Conservation (phyloP, 441 rosid species). For the Raphanus hybrid region DNA sequence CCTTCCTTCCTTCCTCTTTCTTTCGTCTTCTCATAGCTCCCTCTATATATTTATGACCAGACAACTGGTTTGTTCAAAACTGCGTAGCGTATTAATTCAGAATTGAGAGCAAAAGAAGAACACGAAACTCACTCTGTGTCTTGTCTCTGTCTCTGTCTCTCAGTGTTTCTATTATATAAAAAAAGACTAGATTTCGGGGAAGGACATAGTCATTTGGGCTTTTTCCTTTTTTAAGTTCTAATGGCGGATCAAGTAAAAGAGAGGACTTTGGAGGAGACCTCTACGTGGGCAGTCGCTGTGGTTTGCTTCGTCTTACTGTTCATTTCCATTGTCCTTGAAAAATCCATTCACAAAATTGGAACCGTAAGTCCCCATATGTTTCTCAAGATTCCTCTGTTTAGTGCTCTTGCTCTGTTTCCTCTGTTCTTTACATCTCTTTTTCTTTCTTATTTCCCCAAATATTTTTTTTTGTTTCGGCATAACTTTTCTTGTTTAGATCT, state of each 20-base stretch:
- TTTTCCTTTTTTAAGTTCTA: not conserved
- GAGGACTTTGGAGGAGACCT: constrained; percentile 57
- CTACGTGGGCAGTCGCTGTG: constrained; percentile 89
- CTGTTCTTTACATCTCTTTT: not conserved
- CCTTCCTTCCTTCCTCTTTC: not conserved
- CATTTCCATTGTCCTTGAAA: constrained; percentile 58
- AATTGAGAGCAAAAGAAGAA: constrained; percentile 17
- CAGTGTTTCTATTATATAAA: not conserved
- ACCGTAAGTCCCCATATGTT: constrained; percentile 44
- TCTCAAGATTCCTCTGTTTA: constrained; percentile 1
- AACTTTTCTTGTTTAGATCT: not conserved
- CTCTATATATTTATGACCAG: constrained; percentile 11
- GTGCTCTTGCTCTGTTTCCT: constrained; percentile 8
- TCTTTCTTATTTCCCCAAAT: not conserved
- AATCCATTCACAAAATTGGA: constrained; percentile 61
- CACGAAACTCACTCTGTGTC: constrained; percentile 10
- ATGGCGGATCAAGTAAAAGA: constrained; percentile 42
- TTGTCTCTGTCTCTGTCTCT: not conserved
- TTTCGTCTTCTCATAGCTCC: constrained; percentile 4
- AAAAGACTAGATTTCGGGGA: not conserved
- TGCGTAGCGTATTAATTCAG: not conserved
- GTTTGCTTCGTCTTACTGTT: constrained; percentile 69
- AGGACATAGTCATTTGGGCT: not conserved
- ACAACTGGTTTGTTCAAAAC: not conserved
- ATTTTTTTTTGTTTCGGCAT: not conserved